Base-by-base conservation (phyloP, 2,329 filamentous ascomycete genomes). In the Aspergillus oerlinghausenensis region DNA sequence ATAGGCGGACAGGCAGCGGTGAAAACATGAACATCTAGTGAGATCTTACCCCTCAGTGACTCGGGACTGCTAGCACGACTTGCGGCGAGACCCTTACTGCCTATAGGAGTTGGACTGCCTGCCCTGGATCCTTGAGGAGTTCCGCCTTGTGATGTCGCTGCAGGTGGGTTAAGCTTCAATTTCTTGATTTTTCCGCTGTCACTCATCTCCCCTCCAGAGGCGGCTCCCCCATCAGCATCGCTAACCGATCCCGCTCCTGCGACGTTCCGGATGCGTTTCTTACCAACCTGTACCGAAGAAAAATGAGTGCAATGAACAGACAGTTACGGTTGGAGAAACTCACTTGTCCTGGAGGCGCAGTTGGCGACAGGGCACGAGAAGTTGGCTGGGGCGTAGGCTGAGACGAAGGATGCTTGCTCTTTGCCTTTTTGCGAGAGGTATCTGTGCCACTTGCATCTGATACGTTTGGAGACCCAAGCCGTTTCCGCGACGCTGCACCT, bases 361-460 rank as follows among this genome's bases (percentile, higher is more conserved):
- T 80, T 88, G 68, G 81, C 84, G 69, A 81, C 75, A 60, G 81
- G 80, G 62, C 92, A 82, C 75, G 89, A 85, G 72, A 77, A 9
- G 59, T 65, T 21, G 74, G 70, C 56, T 74, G 71, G 28, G 70
- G 63, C 14, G 65, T 62, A 23, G 66, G 57, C 50, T 72, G 72
- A n/a, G 68, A 61, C 4, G 66, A 56, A 10, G 63, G 61, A 60
- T 84, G 82, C 70, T 88, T 88, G 77, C 88, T 89, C 69, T 88
- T 84, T 70, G 83, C 84, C 77, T 90, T 90, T 76, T 94, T 92
- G 63, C 88, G 88, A 25, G 87, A 85, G 0, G 90, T 93, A 71
- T 97, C 93, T 65, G 92, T 95, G 53, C 91, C 93, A 70, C 91
- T 96, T 9, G 91, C 91, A 70, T 97, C 93, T 1, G 92, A 97